Evolutionary conservation across 441 rosid genomes (phyloP).

Genomic region (Hura crepitans): DNA sequence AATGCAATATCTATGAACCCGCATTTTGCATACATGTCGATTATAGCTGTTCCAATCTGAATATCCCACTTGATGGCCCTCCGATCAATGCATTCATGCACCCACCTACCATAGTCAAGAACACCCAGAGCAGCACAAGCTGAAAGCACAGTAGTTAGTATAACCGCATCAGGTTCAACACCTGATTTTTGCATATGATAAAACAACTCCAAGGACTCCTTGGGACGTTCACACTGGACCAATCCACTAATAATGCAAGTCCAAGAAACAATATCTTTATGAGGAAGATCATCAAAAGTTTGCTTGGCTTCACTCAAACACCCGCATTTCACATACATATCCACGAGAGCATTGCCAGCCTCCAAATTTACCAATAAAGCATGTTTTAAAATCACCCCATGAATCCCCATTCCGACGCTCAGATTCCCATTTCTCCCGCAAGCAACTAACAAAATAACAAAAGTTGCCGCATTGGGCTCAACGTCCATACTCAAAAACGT

Average conservation of each 20-base stretch:
- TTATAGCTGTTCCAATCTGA: slow-evolving; percentile 53
- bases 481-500: slow-evolving; percentile 45
- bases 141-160: slow-evolving; percentile 54
- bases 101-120: slow-evolving; percentile 66
- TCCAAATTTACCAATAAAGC: slow-evolving; percentile 50
- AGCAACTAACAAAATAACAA: slow-evolving; percentile 48
- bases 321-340: slow-evolving; percentile 69
- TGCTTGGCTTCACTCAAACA: slow-evolving; percentile 40
- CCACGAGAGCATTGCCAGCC: slow-evolving; percentile 64
- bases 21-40: slow-evolving; percentile 67
- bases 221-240: slow-evolving; percentile 40
- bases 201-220: slow-evolving; percentile 59
- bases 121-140: slow-evolving; percentile 55
- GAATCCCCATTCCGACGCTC: slow-evolving; percentile 57
- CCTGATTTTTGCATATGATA: slow-evolving; percentile 48
- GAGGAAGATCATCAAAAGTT: slow-evolving; percentile 47
- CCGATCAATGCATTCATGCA: slow-evolving; percentile 42
- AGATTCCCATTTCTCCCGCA: slow-evolving; percentile 52
- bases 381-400: slow-evolving; percentile 43
- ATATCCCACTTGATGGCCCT: slow-evolving; percentile 44
- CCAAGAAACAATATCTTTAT: slow-evolving; percentile 73
- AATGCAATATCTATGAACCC: slow-evolving; percentile 61
- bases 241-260: slow-evolving; percentile 64
- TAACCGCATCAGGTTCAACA: slow-evolving; percentile 48
- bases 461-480: slow-evolving; percentile 45